A percentile compares a stretch with the other conserved stretches of the same genome.
phyloP scores from a whole-genome alignment of 2,329 filamentous ascomycete genomes.

The Pezicula carpinea region DNA sequence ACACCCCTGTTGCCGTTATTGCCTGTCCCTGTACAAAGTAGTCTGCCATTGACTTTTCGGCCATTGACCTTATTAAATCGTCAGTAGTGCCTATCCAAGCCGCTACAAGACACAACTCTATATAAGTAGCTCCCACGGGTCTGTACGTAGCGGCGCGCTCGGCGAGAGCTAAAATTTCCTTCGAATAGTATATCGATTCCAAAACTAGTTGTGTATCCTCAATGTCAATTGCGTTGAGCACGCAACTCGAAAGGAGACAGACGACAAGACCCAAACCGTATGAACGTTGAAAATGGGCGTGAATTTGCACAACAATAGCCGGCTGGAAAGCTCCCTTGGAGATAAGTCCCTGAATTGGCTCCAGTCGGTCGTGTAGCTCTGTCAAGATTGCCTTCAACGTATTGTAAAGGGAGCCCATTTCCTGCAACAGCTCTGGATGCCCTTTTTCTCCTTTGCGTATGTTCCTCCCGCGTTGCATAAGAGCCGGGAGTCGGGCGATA shows the following conservation, averaged over 20 bases:
- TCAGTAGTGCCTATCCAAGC: constrained; percentile 19
- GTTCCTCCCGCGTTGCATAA: constrained; percentile 27
- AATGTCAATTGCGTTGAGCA: constrained; percentile 27
- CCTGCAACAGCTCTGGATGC: neutral
- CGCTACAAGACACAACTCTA: constrained; percentile 24
- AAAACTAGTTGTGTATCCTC: constrained; percentile 11
- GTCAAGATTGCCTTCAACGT: neutral
- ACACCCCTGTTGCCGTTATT: neutral
- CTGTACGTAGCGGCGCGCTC: constrained; percentile 23
- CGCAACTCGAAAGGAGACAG: constrained; percentile 28
- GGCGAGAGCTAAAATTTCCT: constrained; percentile 26
- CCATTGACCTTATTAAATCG: neutral
- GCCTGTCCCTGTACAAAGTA: neutral
- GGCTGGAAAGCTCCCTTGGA: neutral
- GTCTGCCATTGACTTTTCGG: neutral
- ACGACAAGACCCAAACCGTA: constrained; percentile 30
- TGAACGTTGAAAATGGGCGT: constrained; percentile 15
- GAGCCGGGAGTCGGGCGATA: constrained; percentile 26
- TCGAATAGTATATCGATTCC: constrained; percentile 18
- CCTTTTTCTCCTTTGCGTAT: neutral
- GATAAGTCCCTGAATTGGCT: neutral
- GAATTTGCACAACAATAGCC: too few species aligned
- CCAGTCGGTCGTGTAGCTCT: neutral
- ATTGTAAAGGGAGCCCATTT: neutral
- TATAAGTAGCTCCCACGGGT: constrained; percentile 29